Base-by-base conservation (phyloP, 148 eudicot species). In the Chenopodium suecicum region DNA sequence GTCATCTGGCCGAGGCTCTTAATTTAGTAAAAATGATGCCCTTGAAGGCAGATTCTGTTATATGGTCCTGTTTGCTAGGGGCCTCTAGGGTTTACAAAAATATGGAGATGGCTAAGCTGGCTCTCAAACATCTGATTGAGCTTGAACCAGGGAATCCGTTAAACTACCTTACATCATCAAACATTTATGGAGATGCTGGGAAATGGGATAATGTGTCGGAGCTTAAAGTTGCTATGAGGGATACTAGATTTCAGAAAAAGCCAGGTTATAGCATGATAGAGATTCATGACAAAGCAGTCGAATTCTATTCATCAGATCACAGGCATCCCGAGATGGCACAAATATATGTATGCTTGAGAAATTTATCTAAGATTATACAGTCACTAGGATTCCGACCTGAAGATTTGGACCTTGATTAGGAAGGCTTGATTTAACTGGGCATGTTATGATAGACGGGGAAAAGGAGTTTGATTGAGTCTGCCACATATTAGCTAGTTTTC, bases 61-160 rank as follows among this genome's bases (percentile, higher is more conserved):
- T 93, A 74, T 93, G 95, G 94, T 86, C 94, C 5, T 82, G 87
- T 75, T 84, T 94, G 75, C 91, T 94, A n/a, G 95, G 94, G 70
- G 92, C 92, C 12, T 90, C 92, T 78, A 85, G 91, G 85, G 81
- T 82, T 52, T 85, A 94, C 87, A 92, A 91, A 86, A 90, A 90
- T 37, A 82, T 88, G 48, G 81, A 89, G 80, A 75, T 93, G 84
- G 94, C 94, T 79, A 95, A 93, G 84, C 44, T 89, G 67, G 91
- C 92, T 71, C 91, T 93, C 41, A 76, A 87, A 77, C 80, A 78
- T 29, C 91, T 93, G 13, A 84, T 88, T 70, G 85, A 88, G 82
- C 90, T 90, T 54, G 94, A 93, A 65, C 98, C 95, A 9, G 80
- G 86, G 56, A 92, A 93, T 79, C 98, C 94, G 11, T 75, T 95